These are phyloP conservation scores for Pistacia atlantica DNA, from an alignment of 345 rosid species.

Conservation along the genomic window DNA sequence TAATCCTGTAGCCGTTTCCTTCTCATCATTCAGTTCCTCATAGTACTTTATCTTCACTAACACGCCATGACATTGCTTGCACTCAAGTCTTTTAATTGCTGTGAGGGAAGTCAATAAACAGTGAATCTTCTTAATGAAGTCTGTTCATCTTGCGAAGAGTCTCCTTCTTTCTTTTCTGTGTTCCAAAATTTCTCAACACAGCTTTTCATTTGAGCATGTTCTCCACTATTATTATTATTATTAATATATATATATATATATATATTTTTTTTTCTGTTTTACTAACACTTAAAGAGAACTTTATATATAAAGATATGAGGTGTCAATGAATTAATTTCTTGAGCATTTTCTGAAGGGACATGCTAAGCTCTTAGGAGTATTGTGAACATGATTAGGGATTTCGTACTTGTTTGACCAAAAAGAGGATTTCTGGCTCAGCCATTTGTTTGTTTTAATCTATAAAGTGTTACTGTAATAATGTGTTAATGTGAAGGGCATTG, in stretches of 20 bases:
- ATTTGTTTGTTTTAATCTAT: neutral
- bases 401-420: neutral
- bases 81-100: neutral
- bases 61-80: neutral
- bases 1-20: neutral
- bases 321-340: neutral
- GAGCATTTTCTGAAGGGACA: neutral
- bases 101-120: too few species aligned
- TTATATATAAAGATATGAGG: too few species aligned
- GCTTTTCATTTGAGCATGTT: neutral
- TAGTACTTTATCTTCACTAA: neutral
- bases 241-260: too few species aligned
- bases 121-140: too few species aligned
- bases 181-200: neutral
- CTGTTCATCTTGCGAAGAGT: neutral
- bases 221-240: too few species aligned
- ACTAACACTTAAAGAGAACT: neutral
- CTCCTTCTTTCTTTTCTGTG: neutral
- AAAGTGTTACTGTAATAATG: neutral
- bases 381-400: neutral
- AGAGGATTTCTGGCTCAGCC: neutral
- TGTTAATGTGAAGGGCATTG: neutral
- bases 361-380: neutral
- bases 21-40: neutral
- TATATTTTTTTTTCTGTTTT: too few species aligned